Percentiles rank a stretch among this genome's conserved stretches.
Evolutionary conservation across 805 yeast genomes (phyloP).

Genomic region (Teunomyces cretensis): DNA sequence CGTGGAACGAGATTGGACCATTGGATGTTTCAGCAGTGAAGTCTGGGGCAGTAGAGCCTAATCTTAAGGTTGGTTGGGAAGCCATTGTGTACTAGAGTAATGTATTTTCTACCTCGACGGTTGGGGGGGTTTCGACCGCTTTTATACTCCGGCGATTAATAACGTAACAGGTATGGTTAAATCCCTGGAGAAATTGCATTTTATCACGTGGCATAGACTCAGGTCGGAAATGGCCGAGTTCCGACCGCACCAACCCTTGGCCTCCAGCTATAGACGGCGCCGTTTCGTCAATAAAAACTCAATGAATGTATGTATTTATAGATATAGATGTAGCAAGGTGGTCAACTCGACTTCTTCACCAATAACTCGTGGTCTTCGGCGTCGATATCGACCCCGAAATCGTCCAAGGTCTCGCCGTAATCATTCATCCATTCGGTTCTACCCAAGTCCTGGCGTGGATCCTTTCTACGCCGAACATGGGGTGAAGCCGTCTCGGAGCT

Average conservation of each 20-base stretch:
- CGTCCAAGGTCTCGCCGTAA: constrained; percentile 80
- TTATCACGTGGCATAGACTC: constrained; percentile 2
- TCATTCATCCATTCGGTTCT: constrained; percentile 67
- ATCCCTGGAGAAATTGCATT: constrained; percentile 2
- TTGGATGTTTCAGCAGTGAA: constrained; percentile 79
- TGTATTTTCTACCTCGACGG: not conserved
- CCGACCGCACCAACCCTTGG: no score
- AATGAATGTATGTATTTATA: no score
- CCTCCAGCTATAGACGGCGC: no score
- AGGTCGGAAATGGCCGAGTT: not conserved
- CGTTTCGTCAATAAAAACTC: no score
- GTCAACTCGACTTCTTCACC: constrained; percentile 1
- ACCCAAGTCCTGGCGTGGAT: constrained; percentile 34
- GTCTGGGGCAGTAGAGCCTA: constrained; percentile 85
- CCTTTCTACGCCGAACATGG: constrained; percentile 29
- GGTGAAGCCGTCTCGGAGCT: constrained; percentile 7
- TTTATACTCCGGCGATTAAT: constrained; percentile 1
- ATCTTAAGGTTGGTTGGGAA: constrained; percentile 46
- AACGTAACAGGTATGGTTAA: not conserved
- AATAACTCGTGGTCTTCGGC: constrained; percentile 44
- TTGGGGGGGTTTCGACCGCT: not conserved
- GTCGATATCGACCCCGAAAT: constrained; percentile 83
- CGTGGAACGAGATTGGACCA: constrained; percentile 85
- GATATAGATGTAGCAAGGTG: no score
- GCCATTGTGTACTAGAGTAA: not conserved